Conservation (phyloP, 495 filamentous ascomycete species). For the Durotheca rogersii region DNA sequence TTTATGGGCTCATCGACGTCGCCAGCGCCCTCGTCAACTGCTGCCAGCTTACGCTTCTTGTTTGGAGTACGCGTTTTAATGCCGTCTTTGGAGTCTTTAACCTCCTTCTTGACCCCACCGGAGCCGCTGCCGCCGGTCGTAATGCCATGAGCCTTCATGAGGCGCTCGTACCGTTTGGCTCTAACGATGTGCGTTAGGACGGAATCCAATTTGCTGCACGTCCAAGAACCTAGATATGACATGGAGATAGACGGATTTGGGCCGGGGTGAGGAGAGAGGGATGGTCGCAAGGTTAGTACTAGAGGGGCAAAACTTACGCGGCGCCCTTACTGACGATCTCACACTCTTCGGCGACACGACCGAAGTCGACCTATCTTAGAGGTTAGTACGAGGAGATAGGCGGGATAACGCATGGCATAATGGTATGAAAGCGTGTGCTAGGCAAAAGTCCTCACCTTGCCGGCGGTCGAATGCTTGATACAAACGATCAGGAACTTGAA, state of each 20-base stretch:
- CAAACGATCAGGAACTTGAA: slow-evolving; percentile 65
- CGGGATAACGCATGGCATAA: neutral
- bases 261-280: too few relatives aligned
- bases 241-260: too few relatives aligned
- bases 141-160: slow-evolving; percentile 60
- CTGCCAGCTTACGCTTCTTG: slow-evolving; percentile 48
- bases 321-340: slow-evolving; percentile 62
- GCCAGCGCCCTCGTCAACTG: slow-evolving; percentile 33
- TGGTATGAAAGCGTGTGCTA: neutral
- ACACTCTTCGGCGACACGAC: slow-evolving; percentile 62
- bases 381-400: slow-evolving; percentile 17
- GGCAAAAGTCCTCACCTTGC: slow-evolving; percentile 50
- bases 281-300: too few relatives aligned
- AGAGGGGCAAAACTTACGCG: slow-evolving; percentile 56
- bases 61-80: slow-evolving; percentile 22
- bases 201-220: too few relatives aligned
- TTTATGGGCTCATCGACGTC: slow-evolving; percentile 41
- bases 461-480: slow-evolving; percentile 57
- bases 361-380: slow-evolving; percentile 57
- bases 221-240: too few relatives aligned
- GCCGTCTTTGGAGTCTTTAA: slow-evolving; percentile 25
- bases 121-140: slow-evolving; percentile 15
- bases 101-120: slow-evolving; percentile 31
- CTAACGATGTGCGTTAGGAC: too few relatives aligned
- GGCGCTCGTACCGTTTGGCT: slow-evolving; percentile 64